Evolutionary conservation across 768 basidiomycete genomes (phyloP).

Genomic region (Strobilomyces echinocephalus): DNA sequence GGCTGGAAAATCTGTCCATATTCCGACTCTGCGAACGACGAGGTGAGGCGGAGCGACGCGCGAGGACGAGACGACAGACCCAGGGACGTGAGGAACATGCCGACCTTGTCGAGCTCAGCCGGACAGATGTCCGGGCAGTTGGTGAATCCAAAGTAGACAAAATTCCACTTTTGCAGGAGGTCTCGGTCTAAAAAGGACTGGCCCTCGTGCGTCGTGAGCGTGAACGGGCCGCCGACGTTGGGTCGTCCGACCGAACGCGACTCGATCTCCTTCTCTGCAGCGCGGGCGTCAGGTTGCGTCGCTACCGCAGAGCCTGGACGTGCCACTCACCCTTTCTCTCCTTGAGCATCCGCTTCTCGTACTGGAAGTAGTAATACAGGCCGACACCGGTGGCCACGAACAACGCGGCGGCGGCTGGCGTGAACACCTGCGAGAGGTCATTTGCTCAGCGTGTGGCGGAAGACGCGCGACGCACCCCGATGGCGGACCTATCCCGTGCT

Average conservation of each 20-base stretch:
- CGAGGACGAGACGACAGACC: slow-evolving; percentile 42
- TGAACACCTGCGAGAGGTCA: slow-evolving; percentile 70
- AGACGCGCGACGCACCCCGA: slow-evolving; percentile 28
- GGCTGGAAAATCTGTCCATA: slow-evolving; percentile 76
- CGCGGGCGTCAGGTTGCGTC: not conserved
- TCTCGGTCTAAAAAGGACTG: slow-evolving; percentile 76
- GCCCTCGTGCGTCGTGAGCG: slow-evolving; percentile 61
- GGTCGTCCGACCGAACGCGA: slow-evolving; percentile 77
- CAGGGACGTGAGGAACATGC: slow-evolving; percentile 63
- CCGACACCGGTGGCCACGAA: slow-evolving; percentile 82
- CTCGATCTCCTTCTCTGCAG: slow-evolving; percentile 67
- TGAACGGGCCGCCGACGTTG: slow-evolving; percentile 88
- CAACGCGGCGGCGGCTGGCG: slow-evolving; percentile 74
- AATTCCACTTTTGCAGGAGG: slow-evolving; percentile 84
- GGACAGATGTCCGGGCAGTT: slow-evolving; percentile 99
- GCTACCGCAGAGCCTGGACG: not conserved
- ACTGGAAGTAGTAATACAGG: slow-evolving; percentile 82
- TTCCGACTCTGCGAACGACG: slow-evolving; percentile 49
- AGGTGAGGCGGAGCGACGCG: slow-evolving; percentile 9
- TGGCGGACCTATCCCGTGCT: slow-evolving; percentile 30
- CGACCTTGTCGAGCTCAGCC: slow-evolving; percentile 94
- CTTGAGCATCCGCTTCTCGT: slow-evolving; percentile 75
- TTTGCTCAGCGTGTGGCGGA: not conserved
- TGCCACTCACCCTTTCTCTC: slow-evolving; percentile 65
- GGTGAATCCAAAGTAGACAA: slow-evolving; percentile 97